Base-by-base conservation (phyloP, 2,329 filamentous ascomycete species). In the Pseudogymnoascus sp. region DNA sequence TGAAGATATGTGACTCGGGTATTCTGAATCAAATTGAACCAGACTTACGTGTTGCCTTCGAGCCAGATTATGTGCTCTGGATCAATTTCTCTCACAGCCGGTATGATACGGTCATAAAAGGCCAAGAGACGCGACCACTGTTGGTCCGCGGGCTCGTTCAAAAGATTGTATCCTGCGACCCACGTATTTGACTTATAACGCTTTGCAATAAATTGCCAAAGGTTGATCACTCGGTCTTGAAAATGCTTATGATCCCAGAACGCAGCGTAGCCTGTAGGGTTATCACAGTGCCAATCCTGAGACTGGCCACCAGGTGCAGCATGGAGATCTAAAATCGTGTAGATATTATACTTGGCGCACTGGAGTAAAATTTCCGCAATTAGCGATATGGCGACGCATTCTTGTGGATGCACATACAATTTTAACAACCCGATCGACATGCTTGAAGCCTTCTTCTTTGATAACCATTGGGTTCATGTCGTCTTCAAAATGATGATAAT, bases 401-500 rank as follows among this genome's bases (percentile, higher is more conserved):
- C 39, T 43, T 43, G 19, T 21, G 39, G 39, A 43, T 6, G 39
- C 19, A 43, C 39, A 23, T 43, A 23, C 39, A 23, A 43, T 43
- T 1, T 81, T 72, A 4, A 83, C 72, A 1, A 80, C 74, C 11
- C 78, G 73, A 65, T 83, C 80, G 1, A 83, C 67, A 55, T 77
- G 75, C 64, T 78, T 76, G 66, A 83, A 82, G 0, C 80, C 81
- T 7, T 73, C 72, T 12, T 75, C 68, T 66, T 80, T 81, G 8
- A 81, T 69, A 0, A 79, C 76, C 6, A 74, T 69, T 0, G 80
- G 80, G 63, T 81, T 78, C 72, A 78, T 75, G 62, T 81, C 78
- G 64, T 83, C 79, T 63, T 81, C 78, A 37, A 83, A 82, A 66
- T 83, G 80, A 0, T 79, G 78, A 67, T 85, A 84, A 68, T 86